Base-by-base conservation (phyloP, 805 yeast genomes). In the Sporopachydermia lactativora region DNA sequence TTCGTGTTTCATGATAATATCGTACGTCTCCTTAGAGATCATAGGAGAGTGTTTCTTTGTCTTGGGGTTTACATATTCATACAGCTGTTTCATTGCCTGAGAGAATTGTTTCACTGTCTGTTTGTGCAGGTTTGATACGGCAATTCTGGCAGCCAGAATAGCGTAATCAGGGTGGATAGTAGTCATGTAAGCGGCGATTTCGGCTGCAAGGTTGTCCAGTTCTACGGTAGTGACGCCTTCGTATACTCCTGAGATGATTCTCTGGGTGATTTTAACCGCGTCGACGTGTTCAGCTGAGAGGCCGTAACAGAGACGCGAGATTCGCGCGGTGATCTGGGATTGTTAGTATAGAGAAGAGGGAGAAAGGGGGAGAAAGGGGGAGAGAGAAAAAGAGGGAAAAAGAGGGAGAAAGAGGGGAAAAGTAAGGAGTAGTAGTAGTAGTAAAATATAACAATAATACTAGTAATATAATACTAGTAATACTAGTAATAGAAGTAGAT, bases 131-230 rank as follows among this genome's bases (percentile, higher is more conserved):
- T 85, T 85, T 35, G 96, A 83, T 42, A 92, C 79, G 15, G 97
- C 96, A 45, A 89, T 81, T 65, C 98, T 78, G 28, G 97, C 96
- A 41, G 96, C 96, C 52, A 86, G 70, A 36, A 78, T 76, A 18
- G 96, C 96, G 53, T 89, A 88, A 64, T 92, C 97, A n/a, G 97
- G 97, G 60, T 89, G 97, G 47, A 83, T 74, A 8, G 97, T 89
- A 44, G 96, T 86, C 96, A 92, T 84, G 57, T 81, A 82, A 36
- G 97, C 97, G 43, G 96, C 94, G 31, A 96, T 86, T 63, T 92
- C 98, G 36, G 97, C 96, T 39, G 97, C 88, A 40, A 80, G 60
- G 52, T 77, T 76, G 51, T 77, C 86, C 45, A 81, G 65, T 60
- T 92, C 96, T 45, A 81, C 73, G 42, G 97, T 92, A 54, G 89